Conservation (phyloP, 140 eudicot genomes). For the Bidens hawaiensis region DNA sequence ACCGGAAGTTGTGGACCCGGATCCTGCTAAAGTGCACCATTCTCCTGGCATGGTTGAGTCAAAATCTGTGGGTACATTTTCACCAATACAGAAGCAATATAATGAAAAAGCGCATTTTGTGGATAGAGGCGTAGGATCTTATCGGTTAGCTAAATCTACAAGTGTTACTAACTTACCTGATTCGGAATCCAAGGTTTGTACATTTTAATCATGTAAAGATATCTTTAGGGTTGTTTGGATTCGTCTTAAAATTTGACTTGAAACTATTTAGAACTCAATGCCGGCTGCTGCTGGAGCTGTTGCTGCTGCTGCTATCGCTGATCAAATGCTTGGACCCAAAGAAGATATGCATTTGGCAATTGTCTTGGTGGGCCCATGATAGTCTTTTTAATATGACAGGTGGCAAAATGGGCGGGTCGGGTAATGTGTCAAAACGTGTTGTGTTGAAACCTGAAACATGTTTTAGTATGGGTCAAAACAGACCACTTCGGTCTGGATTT, state of each 20-base stretch:
- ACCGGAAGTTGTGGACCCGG: slow-evolving; percentile 43
- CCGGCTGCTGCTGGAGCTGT: slow-evolving; percentile 99
- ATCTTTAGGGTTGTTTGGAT: not conserved
- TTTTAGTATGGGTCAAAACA: not conserved
- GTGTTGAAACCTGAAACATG: not conserved
- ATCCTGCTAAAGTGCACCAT: slow-evolving; percentile 34
- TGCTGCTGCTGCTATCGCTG: slow-evolving; percentile 99
- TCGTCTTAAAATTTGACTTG: not conserved
- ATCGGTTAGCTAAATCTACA: slow-evolving; percentile 63
- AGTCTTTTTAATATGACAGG: not conserved
- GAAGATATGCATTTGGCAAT: slow-evolving; percentile 98
- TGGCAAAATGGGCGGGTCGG: slow-evolving; percentile 7
- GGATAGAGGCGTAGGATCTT: slow-evolving; percentile 97
- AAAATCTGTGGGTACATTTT: slow-evolving; percentile 62
- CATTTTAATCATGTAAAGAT: slow-evolving; percentile 1
- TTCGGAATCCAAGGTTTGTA: slow-evolving; percentile 79
- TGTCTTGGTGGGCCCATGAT: slow-evolving; percentile 59
- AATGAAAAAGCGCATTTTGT: slow-evolving; percentile 65
- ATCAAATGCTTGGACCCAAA: slow-evolving; percentile 99
- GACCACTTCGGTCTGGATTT: not conserved
- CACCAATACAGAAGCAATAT: slow-evolving; percentile 59
- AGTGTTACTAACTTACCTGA: slow-evolving; percentile 51
- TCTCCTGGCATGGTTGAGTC: slow-evolving; percentile 62
- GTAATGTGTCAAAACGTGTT: not conserved
- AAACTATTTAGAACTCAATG: slow-evolving; percentile 63